Evolutionary conservation across 1,284 basidiomycete species (phyloP).

Genomic region (Ceraceosorus guamensis): DNA sequence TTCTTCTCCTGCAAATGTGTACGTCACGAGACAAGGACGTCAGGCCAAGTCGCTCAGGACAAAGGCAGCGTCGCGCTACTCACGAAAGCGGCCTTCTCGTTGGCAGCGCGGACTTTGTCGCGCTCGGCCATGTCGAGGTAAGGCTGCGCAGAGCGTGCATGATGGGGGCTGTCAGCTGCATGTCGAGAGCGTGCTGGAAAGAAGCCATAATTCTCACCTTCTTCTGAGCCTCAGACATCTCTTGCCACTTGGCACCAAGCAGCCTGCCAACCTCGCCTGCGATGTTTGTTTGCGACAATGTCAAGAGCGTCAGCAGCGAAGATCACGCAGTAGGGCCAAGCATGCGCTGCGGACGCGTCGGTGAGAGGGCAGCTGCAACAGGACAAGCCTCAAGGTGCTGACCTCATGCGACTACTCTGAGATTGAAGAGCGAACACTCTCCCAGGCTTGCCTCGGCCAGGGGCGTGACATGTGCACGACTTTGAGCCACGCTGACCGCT

Average conservation of each 20-base stretch:
- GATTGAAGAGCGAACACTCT: too few relatives aligned
- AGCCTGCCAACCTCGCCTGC: constrained; percentile 75
- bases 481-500: too few relatives aligned
- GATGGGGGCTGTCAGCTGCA: neutral
- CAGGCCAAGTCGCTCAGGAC: neutral
- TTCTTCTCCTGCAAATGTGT: neutral
- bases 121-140: constrained; percentile 76
- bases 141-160: constrained; percentile 58
- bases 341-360: too few relatives aligned
- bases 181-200: too few relatives aligned
- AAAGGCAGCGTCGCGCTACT: constrained; percentile 52
- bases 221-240: constrained; percentile 72
- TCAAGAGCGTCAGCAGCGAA: neutral
- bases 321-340: too few relatives aligned
- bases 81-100: constrained; percentile 65
- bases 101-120: constrained; percentile 76
- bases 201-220: too few relatives aligned
- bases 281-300: neutral
- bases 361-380: too few relatives aligned
- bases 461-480: too few relatives aligned
- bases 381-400: too few relatives aligned
- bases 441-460: too few relatives aligned
- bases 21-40: too few relatives aligned
- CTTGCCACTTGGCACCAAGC: constrained; percentile 83
- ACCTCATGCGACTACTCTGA: too few relatives aligned